Evolutionary conservation across 306 rosid genomes (phyloP).

Genomic region (Chamaecrista fasciculata): DNA sequence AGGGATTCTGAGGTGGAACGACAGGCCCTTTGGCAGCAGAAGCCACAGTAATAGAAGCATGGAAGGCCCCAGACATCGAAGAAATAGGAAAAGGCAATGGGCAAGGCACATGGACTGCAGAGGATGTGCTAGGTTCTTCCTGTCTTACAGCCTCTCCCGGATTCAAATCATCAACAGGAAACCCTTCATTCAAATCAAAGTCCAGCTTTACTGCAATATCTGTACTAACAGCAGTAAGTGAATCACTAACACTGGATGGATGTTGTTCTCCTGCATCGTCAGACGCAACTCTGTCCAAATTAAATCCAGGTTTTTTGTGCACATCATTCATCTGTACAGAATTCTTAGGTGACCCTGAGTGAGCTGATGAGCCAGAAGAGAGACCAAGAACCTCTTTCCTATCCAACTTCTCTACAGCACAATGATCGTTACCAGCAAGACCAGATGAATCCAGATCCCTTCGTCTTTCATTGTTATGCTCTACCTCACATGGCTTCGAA

Average conservation of each 20-base stretch:
- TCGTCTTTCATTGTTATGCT: slow-evolving; percentile 19
- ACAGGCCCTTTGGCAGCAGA: slow-evolving; percentile 90
- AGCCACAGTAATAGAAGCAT: slow-evolving; percentile 76
- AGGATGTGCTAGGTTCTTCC: slow-evolving; percentile 46
- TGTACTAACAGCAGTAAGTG: slow-evolving; percentile 32
- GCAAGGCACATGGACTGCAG: slow-evolving; percentile 52
- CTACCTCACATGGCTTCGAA: slow-evolving; percentile 11
- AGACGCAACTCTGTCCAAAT: slow-evolving; percentile 36
- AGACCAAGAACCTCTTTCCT: slow-evolving; percentile 28
- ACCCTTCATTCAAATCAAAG: slow-evolving; percentile 93
- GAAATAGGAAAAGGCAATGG: slow-evolving; percentile 65
- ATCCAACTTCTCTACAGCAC: slow-evolving; percentile 26
- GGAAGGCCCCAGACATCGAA: slow-evolving; percentile 59
- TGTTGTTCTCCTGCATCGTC: slow-evolving; percentile 38
- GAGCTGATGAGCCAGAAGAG: slow-evolving; percentile 22
- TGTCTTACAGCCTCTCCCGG: slow-evolving; percentile 55
- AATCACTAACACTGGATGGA: slow-evolving; percentile 24
- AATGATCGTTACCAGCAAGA: slow-evolving; percentile 23
- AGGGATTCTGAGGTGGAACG: slow-evolving; percentile 66
- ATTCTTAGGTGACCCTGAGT: slow-evolving; percentile 23
- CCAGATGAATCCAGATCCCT: slow-evolving; percentile 30
- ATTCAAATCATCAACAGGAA: slow-evolving; percentile 65
- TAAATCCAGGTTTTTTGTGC: slow-evolving; percentile 30
- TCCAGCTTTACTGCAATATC: slow-evolving; percentile 59
- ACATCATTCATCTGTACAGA: slow-evolving; percentile 30